Conservation (phyloP, 768 basidiomycete genomes). For the Stropharia rugosoannulata region DNA sequence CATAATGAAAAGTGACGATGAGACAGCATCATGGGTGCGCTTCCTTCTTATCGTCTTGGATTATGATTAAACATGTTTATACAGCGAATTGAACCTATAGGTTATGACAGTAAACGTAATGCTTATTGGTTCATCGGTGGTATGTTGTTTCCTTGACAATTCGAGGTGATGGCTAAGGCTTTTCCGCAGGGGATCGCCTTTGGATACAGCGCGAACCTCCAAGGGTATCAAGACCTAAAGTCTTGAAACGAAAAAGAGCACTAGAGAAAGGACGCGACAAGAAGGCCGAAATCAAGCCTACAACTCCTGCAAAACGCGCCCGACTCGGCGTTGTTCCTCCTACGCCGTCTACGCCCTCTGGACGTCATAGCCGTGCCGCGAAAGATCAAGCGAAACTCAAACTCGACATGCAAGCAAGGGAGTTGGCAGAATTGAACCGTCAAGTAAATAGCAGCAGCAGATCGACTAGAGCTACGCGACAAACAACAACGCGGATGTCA, state of each 20-base stretch:
- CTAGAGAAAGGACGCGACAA: slow-evolving; percentile 12
- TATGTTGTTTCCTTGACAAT: slow-evolving; percentile 29
- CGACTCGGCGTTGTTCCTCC: slow-evolving; percentile 4
- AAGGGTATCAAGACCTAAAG: slow-evolving; percentile 34
- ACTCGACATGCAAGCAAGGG: slow-evolving; percentile 66
- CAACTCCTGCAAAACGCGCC: slow-evolving; percentile 12
- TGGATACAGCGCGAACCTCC: slow-evolving; percentile 82
- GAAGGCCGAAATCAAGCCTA: slow-evolving; percentile 4
- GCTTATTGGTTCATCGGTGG: slow-evolving; percentile 87
- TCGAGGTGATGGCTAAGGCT: slow-evolving; percentile 4
- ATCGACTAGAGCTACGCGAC: slow-evolving; percentile 6
- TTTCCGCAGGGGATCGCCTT: slow-evolving; percentile 63
- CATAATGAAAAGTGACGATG: slow-evolving; percentile 80
- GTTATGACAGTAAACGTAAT: slow-evolving; percentile 76
- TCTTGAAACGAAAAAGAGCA: slow-evolving; percentile 40
- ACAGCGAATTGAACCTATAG: slow-evolving; percentile 83
- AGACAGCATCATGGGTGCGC: slow-evolving; percentile 74
- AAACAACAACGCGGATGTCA: slow-evolving; percentile 9
- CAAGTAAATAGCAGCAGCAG: slow-evolving; percentile 33
- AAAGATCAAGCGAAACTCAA: slow-evolving; percentile 71
- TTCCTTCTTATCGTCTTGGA: not conserved
- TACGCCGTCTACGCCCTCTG: slow-evolving; percentile 20
- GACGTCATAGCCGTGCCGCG: slow-evolving; percentile 58
- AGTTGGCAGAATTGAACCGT: slow-evolving; percentile 61
- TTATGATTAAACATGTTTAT: slow-evolving; percentile 1